phyloP scores from a whole-genome alignment of 768 basidiomycete genomes.

The Tulasnella sp. region DNA sequence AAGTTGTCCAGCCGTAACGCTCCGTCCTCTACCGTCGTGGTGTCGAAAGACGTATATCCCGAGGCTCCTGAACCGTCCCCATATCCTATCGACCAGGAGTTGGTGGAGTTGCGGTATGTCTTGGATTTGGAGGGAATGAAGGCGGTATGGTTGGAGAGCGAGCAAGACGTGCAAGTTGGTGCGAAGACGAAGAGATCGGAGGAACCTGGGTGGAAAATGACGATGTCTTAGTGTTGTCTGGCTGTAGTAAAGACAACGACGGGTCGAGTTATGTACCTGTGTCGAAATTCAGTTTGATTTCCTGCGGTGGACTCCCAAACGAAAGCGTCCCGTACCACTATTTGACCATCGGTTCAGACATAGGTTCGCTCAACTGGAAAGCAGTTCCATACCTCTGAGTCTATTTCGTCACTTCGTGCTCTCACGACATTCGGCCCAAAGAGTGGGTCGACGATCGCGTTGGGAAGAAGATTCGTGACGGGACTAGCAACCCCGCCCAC shows the following conservation, averaged over 20 bases:
- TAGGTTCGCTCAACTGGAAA: too few relatives aligned
- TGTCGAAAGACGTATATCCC: constrained; percentile 13
- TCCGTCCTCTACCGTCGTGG: neutral
- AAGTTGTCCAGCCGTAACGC: neutral
- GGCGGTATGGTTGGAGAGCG: constrained; percentile 23
- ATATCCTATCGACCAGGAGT: constrained; percentile 14
- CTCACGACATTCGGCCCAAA: constrained; percentile 27
- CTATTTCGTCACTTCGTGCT: neutral
- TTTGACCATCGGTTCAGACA: too few relatives aligned
- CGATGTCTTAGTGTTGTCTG: neutral
- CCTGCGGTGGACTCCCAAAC: constrained; percentile 13
- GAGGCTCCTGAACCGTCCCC: constrained; percentile 17
- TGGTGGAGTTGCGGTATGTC: constrained; percentile 11
- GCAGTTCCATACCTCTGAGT: constrained; percentile 18
- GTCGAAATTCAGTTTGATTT: constrained; percentile 28
- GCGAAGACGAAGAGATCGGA: constrained; percentile 13
- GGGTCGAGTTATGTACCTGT: constrained; percentile 4
- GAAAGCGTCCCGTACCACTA: constrained; percentile 28
- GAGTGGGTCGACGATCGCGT: constrained; percentile 3
- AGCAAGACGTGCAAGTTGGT: constrained; percentile 19
- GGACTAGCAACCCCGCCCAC: neutral
- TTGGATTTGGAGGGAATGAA: constrained; percentile 1
- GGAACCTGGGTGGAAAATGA: neutral
- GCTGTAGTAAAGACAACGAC: too few relatives aligned
- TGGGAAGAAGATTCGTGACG: neutral